Evolutionary conservation across 106 monocot species (phyloP), one percentile per base, ranked within the genome.

Genomic region (Acorus gramineus): DNA sequence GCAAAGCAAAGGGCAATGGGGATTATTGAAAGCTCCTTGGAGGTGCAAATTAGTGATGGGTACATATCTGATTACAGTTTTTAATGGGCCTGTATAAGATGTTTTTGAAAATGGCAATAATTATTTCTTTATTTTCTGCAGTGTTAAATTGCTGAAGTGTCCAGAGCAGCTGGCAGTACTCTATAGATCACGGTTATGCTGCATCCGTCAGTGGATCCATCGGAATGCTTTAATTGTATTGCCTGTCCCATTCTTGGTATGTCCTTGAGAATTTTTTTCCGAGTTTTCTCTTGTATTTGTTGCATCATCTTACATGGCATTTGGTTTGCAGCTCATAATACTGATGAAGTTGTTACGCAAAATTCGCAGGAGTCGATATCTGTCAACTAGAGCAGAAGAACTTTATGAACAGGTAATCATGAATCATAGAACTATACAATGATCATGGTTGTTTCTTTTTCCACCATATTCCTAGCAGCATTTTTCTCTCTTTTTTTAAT

Each of bases 131-230:
- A 44, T 46, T 44, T 66, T 11, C 45, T 12, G 49, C 50, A 87
- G 92, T 54, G 62, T 6, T 53, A 77, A 80, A 68, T 84, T 82
- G 53, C 63, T 84, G 51, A 92, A 87, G 57, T 92, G 92, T 57
- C 81, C 84, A 53, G 81, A 86, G 7, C 49, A 60, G 52, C 62
- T 87, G 47, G 87, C 79, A 49, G 69, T 77, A 74, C 74, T 74
- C 43, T 67, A 84, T 68, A 84, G 67, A 52, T 68, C 92, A 49
- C 66, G 77, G 42, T 42, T 46, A 47, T 92, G 92, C 70, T 28
- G 66, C 42, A 42, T 78, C 3, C 57, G 65, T 8, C 87, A 79
- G 43, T 87, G 86, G 92, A 63, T 84, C n/a, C 48, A 74, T 50
- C 70, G 56, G 65, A 70, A 84, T 63, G 12, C 67, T 8, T 43